These are phyloP conservation scores for Pichia sorboxylosa DNA, from an alignment of 1,139 yeast species.

Conservation along the genomic window DNA sequence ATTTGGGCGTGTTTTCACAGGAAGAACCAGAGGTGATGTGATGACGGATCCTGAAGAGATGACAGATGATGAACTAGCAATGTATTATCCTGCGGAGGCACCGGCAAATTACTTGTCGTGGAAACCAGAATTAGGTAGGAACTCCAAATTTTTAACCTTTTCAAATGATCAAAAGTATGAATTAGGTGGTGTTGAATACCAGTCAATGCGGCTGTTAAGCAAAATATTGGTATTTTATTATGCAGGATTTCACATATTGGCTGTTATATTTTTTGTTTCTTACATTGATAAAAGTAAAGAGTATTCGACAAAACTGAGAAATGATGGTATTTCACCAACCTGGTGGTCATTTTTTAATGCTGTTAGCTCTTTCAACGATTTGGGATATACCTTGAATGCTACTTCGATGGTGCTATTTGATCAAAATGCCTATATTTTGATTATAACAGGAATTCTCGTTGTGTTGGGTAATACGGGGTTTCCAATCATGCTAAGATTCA, in stretches of 20 bases:
- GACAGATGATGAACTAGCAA: conserved; percentile 19
- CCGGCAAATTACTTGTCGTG: conserved; percentile 55
- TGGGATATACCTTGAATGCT: conserved; percentile 72
- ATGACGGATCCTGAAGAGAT: conserved; percentile 10
- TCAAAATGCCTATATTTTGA: conserved; percentile 49
- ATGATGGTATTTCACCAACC: conserved; percentile 52
- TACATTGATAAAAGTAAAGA: conserved; percentile 43
- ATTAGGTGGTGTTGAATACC: conserved; percentile 92
- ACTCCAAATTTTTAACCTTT: conserved; percentile 78
- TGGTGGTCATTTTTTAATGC: conserved; percentile 94
- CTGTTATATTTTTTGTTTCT: conserved; percentile 47
- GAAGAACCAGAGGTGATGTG: conserved; percentile 9
- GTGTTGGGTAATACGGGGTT: conserved; percentile 91
- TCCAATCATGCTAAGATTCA: conserved; percentile 66
- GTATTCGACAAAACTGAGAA: conserved; percentile 34
- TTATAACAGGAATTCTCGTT: conserved; percentile 56
- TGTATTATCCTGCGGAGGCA: conserved; percentile 12
- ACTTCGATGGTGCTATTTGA: conserved; percentile 64
- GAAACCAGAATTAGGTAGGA: conserved; percentile 90
- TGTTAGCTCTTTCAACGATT: conserved; percentile 67
- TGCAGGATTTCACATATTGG: conserved; percentile 61
- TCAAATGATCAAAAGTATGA: conserved; percentile 83
- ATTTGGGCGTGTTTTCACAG: conserved; percentile 18
- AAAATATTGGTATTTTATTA: conserved; percentile 57
- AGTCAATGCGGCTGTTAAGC: conserved; percentile 71